Evolutionary conservation across 2,329 filamentous ascomycete genomes (phyloP).

Genomic region (Simplicillium sp.): DNA sequence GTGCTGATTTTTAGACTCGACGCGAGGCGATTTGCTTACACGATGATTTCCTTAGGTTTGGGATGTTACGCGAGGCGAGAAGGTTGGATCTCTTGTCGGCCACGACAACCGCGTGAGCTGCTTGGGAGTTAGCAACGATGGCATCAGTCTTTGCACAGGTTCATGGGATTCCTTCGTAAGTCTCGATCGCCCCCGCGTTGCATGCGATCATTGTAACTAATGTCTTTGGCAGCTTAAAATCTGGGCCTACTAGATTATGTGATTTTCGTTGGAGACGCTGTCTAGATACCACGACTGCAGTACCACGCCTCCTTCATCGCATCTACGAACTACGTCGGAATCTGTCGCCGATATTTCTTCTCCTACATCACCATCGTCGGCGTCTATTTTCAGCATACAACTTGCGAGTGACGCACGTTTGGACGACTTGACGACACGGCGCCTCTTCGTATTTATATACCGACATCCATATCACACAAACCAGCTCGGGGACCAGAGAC

Average conservation of each 20-base stretch:
- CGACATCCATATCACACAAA: no score
- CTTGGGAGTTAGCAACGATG: constrained; percentile 96
- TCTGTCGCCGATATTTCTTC: no score
- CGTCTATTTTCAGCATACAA: no score
- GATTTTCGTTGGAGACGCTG: constrained; percentile 14
- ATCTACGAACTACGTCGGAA: no score
- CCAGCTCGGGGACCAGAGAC: no score
- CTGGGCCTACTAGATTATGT: constrained; percentile 61
- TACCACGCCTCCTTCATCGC: constrained; percentile 6
- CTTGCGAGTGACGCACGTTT: no score
- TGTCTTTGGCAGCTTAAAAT: constrained; percentile 60
- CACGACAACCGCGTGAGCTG: constrained; percentile 99
- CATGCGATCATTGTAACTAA: constrained; percentile 21
- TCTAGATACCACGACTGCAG: constrained; percentile 16
- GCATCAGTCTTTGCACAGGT: constrained; percentile 97
- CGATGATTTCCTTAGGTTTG: constrained; percentile 60
- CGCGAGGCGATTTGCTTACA: no score
- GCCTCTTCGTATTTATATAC: no score
- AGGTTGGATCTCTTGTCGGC: constrained; percentile 91
- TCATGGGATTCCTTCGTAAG: constrained; percentile 98
- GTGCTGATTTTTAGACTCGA: constrained; percentile 9
- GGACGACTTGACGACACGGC: no score
- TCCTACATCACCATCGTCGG: no score
- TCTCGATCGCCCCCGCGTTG: constrained; percentile 14
- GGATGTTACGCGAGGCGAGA: constrained; percentile 94